A percentile compares a stretch with the other conserved stretches of the same genome.
Evolutionary conservation across 768 basidiomycete genomes (phyloP).

Genomic region (Auriscalpium vulgare): DNA sequence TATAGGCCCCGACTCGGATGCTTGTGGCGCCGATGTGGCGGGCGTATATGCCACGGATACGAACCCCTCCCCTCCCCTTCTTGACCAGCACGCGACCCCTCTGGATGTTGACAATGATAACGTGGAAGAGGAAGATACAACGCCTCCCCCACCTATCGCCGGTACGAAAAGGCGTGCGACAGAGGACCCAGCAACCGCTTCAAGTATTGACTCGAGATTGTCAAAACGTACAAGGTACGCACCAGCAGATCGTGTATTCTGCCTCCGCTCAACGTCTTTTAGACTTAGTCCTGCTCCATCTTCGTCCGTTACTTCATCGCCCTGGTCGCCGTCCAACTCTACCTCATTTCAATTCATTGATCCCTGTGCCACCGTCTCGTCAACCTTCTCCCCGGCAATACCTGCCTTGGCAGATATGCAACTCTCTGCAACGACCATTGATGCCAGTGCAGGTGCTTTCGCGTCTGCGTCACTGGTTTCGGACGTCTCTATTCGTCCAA

Average conservation of each 20-base stretch:
- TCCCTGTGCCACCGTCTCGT: background rate
- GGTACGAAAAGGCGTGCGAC: slow-evolving; percentile 4
- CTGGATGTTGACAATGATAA: background rate
- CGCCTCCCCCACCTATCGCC: slow-evolving; percentile 4
- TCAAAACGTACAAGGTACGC: background rate
- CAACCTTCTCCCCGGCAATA: background rate
- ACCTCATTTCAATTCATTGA: background rate
- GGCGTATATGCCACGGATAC: background rate
- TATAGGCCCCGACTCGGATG: no score
- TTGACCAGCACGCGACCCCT: background rate
- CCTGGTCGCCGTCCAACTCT: background rate
- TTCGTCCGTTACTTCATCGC: background rate
- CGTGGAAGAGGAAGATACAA: slow-evolving; percentile 6
- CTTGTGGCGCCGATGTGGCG: no score
- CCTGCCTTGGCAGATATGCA: background rate
- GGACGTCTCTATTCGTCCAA: background rate
- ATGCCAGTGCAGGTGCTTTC: background rate
- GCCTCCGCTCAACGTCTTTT: no score
- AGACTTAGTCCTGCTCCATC: no score
- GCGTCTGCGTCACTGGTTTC: background rate
- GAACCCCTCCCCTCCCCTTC: background rate
- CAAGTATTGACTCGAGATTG: no score
- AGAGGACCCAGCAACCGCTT: background rate
- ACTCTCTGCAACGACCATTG: background rate
- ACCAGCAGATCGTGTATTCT: no score